Conservation (phyloP, 768 basidiomycete genomes). For the Kondoa subrosea region DNA sequence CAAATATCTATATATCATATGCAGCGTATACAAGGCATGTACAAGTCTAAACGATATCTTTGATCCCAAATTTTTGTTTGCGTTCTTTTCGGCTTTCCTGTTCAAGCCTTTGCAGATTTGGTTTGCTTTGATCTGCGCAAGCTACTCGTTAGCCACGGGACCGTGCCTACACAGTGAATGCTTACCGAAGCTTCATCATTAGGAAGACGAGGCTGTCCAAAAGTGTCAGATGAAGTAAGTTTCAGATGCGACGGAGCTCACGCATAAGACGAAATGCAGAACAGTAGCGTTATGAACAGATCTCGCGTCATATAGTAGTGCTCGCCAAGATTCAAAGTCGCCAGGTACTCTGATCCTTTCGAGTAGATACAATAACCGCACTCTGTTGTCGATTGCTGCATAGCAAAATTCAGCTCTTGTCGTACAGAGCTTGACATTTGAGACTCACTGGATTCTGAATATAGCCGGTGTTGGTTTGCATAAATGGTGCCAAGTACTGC, state of each 20-base stretch:
- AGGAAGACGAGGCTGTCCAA: conserved; percentile 33
- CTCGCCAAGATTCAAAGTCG: not conserved
- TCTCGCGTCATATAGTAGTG: not conserved
- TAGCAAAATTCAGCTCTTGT: not conserved
- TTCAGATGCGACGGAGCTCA: too few relatives aligned
- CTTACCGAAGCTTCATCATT: conserved; percentile 21
- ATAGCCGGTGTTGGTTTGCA: not conserved
- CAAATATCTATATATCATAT: too few relatives aligned
- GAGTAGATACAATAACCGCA: conserved; percentile 1
- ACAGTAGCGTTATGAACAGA: not conserved
- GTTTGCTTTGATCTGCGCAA: too few relatives aligned
- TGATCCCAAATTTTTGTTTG: too few relatives aligned
- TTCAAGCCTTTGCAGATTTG: too few relatives aligned
- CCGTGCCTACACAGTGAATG: too few relatives aligned
- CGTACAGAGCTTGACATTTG: not conserved
- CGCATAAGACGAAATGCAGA: not conserved
- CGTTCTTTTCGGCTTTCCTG: too few relatives aligned
- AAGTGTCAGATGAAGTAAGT: too few relatives aligned
- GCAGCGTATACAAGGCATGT: too few relatives aligned
- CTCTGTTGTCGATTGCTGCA: not conserved
- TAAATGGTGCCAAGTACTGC: not conserved
- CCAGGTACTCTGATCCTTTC: not conserved
- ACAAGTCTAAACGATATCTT: too few relatives aligned
- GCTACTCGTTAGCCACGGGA: too few relatives aligned
- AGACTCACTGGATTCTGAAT: not conserved